Percentiles rank a stretch among this genome's conserved stretches.
phyloP scores from a whole-genome alignment of 2,329 filamentous ascomycete genomes.

The Parascedosporium putredinis region DNA sequence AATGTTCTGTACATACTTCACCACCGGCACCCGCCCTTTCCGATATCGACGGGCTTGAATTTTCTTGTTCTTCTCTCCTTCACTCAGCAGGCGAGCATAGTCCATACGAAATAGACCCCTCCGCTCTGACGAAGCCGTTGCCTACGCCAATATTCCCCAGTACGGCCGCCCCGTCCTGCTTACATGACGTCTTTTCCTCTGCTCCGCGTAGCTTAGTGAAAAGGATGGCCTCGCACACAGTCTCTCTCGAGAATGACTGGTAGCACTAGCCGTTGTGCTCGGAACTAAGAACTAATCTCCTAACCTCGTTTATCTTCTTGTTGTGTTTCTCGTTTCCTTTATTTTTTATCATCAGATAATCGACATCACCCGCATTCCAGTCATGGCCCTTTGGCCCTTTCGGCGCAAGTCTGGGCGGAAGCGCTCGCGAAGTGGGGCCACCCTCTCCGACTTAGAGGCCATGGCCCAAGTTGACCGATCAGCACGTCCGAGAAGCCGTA shows the following conservation, averaged over 20 bases:
- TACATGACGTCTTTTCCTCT: no score
- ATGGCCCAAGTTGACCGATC: background rate
- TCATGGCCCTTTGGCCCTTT: conserved; percentile 79
- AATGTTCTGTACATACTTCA: background rate
- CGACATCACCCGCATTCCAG: no score
- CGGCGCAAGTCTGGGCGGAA: conserved; percentile 60
- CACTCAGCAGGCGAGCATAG: no score
- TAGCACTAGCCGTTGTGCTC: background rate
- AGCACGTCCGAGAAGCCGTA: conserved; percentile 24
- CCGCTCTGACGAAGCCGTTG: no score
- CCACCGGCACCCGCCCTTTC: background rate
- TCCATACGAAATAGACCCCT: no score
- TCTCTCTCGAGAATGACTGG: background rate
- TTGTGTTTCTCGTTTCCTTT: no score
- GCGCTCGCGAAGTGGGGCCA: conserved; percentile 41
- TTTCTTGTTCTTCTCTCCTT: background rate
- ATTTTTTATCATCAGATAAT: no score
- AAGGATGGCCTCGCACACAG: conserved; percentile 2
- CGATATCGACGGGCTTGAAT: background rate
- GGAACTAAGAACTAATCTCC: background rate
- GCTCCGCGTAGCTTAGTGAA: background rate
- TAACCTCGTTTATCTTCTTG: background rate
- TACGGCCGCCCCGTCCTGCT: background rate
- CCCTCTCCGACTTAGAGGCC: conserved; percentile 40
- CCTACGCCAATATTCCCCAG: background rate